A percentile compares a stretch with the other conserved stretches of the same genome.
Conservation (phyloP, 805 yeast species). For the Starmerella bombicola region DNA sequence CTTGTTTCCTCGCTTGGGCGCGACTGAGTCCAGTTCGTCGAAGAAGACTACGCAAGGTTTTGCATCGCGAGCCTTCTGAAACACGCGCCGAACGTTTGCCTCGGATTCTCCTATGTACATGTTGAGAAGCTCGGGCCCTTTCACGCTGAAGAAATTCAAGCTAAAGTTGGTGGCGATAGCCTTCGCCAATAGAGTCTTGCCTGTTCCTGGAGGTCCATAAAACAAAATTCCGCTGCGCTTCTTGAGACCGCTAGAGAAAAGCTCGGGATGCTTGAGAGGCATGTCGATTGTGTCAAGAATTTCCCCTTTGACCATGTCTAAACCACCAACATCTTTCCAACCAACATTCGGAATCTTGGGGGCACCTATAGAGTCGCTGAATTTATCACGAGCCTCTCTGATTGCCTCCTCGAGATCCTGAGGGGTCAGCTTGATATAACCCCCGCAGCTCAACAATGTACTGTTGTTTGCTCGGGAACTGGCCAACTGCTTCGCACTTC, state of each 20-base stretch:
- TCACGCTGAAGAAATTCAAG: constrained; percentile 86
- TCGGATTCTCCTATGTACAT: constrained; percentile 99
- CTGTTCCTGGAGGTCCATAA: constrained; percentile 98
- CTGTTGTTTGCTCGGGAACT: constrained; percentile 36
- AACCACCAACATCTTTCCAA: constrained; percentile 97
- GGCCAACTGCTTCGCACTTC: constrained; percentile 49
- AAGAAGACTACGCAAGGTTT: constrained; percentile 95
- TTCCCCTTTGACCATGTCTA: constrained; percentile 80
- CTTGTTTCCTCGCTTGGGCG: constrained; percentile 96
- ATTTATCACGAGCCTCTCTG: constrained; percentile 69
- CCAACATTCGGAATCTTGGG: constrained; percentile 89
- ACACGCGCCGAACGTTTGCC: constrained; percentile 89
- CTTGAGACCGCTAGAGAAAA: constrained; percentile 78
- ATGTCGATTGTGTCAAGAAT: constrained; percentile 90
- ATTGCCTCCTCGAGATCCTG: constrained; percentile 59
- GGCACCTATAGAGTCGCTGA: constrained; percentile 91
- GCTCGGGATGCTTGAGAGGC: constrained; percentile 87
- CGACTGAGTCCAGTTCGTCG: constrained; percentile 95
- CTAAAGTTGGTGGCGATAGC: constrained; percentile 95
- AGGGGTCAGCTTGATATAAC: constrained; percentile 41
- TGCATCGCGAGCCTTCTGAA: constrained; percentile 90
- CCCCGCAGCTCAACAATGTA: constrained; percentile 39
- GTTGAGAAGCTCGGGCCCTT: constrained; percentile 91
- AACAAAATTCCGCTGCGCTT: constrained; percentile 88
- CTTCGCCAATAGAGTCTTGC: constrained; percentile 88